Percentiles rank a stretch among this genome's conserved stretches.
These are phyloP conservation scores for Tricholoma matsutake DNA, from an alignment of 768 basidiomycete species.

Conservation along the genomic window DNA sequence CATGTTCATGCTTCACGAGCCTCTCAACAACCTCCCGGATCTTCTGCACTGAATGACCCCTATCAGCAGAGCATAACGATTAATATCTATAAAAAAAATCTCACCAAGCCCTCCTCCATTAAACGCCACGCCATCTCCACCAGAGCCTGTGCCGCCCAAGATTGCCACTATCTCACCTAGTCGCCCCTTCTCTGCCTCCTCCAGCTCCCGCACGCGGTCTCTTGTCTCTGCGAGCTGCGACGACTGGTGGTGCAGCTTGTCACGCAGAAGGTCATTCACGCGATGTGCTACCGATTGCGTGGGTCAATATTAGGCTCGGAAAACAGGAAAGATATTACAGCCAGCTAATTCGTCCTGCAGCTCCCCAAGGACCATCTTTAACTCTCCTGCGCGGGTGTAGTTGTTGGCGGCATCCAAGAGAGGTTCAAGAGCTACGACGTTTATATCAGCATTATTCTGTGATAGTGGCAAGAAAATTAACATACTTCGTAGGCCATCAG, in stretches of 20 bases:
- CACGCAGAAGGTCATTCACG: slow-evolving; percentile 37
- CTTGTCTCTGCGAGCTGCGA: slow-evolving; percentile 32
- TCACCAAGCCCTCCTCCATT: neutral
- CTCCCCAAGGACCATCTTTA: slow-evolving; percentile 20
- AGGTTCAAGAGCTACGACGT: slow-evolving; percentile 12
- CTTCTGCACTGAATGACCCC: slow-evolving; percentile 17
- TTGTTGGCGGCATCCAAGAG: slow-evolving; percentile 23
- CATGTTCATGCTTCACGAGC: slow-evolving; percentile 26
- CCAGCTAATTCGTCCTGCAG: slow-evolving; percentile 26
- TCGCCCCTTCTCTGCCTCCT: slow-evolving; percentile 26
- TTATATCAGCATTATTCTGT: neutral
- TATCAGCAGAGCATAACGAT: neutral
- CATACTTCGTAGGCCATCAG: slow-evolving; percentile 8
- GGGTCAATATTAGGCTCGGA: neutral
- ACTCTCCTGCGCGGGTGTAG: slow-evolving; percentile 17
- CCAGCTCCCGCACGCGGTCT: slow-evolving; percentile 33
- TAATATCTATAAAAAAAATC: neutral
- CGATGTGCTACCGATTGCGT: slow-evolving; percentile 26
- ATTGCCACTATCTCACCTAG: slow-evolving; percentile 17
- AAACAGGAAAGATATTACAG: slow-evolving; percentile 17
- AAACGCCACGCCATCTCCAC: neutral
- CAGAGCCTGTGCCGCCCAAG: neutral
- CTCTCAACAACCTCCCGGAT: slow-evolving; percentile 21
- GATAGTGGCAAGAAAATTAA: neutral
- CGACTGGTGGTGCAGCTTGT: slow-evolving; percentile 34